Evolutionary conservation across 2,329 filamentous ascomycete genomes (phyloP).

Genomic region (Exophiala sideris): DNA sequence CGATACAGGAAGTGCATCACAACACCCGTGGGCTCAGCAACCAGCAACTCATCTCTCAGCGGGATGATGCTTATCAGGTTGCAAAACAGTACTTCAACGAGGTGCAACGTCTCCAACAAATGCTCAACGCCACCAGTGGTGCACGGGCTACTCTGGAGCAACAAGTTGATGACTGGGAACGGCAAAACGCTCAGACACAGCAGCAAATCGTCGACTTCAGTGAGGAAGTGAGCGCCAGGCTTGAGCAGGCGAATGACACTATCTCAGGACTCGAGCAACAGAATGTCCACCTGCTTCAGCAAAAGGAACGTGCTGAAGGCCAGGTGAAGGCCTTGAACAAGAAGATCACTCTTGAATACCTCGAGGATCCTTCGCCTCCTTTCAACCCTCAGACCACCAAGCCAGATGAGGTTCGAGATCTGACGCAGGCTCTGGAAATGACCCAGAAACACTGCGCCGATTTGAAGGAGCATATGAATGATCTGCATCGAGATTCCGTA

Average conservation of each 20-base stretch:
- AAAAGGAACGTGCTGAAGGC: not conserved
- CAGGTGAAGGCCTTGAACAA: not conserved
- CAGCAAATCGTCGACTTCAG: not conserved
- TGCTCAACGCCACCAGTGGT: not conserved
- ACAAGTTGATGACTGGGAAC: not conserved
- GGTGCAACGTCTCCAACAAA: not conserved
- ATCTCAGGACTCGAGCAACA: constrained; percentile 1
- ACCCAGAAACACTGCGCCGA: constrained; percentile 1
- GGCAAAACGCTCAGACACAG: not conserved
- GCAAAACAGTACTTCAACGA: too few species aligned
- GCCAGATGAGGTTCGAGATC: constrained; percentile 9
- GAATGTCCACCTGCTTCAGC: not conserved
- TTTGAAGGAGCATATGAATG: not conserved
- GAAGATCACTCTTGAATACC: constrained; percentile 1
- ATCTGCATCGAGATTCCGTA: not conserved
- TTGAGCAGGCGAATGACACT: not conserved
- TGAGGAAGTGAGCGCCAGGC: not conserved
- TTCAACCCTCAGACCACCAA: constrained; percentile 1
- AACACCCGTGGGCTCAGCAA: not conserved
- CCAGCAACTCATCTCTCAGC: constrained; percentile 1
- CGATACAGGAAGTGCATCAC: not conserved
- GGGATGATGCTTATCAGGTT: not conserved
- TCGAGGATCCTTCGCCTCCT: constrained; percentile 3
- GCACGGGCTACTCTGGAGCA: not conserved
- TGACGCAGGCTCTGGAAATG: constrained; percentile 7